phyloP scores from a whole-genome alignment of 768 basidiomycete genomes.

The Scleroderma bovista region DNA sequence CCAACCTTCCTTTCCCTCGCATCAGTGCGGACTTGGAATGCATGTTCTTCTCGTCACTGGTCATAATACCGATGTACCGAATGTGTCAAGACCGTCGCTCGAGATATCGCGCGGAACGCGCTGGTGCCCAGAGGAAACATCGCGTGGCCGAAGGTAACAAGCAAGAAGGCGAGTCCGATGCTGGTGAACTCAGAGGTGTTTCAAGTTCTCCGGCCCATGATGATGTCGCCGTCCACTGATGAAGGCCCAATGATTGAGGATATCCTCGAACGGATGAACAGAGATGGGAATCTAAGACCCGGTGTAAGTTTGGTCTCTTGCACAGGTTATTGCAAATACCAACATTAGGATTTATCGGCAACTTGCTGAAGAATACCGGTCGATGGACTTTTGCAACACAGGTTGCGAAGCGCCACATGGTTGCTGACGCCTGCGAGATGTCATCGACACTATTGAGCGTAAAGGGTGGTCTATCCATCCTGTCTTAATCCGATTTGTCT shows the following conservation, averaged over 20 bases:
- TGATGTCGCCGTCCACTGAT: slow-evolving; percentile 14
- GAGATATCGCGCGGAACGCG: slow-evolving; percentile 38
- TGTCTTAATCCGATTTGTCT: background rate
- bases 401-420: slow-evolving; percentile 73
- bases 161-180: background rate
- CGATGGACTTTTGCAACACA: slow-evolving; percentile 82
- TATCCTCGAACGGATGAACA: slow-evolving; percentile 21
- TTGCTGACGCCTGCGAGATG: slow-evolving; percentile 83
- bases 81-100: slow-evolving; percentile 50
- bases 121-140: slow-evolving; percentile 31
- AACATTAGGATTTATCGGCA: slow-evolving; percentile 77
- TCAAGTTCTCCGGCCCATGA: background rate
- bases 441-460: slow-evolving; percentile 86
- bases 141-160: background rate
- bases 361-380: slow-evolving; percentile 88
- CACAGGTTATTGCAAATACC: slow-evolving; percentile 6
- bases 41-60: slow-evolving; percentile 78
- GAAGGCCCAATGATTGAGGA: slow-evolving; percentile 16
- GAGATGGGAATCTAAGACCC: slow-evolving; percentile 17
- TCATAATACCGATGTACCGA: slow-evolving; percentile 57
- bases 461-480: slow-evolving; percentile 50
- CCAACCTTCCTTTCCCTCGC: slow-evolving; percentile 64
- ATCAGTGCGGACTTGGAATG: slow-evolving; percentile 78
- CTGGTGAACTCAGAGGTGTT: background rate
- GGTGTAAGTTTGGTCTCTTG: slow-evolving; percentile 57